These are phyloP conservation scores for Monosporascus sp. DNA, from an alignment of 2,329 filamentous ascomycete species.

Conservation along the genomic window DNA sequence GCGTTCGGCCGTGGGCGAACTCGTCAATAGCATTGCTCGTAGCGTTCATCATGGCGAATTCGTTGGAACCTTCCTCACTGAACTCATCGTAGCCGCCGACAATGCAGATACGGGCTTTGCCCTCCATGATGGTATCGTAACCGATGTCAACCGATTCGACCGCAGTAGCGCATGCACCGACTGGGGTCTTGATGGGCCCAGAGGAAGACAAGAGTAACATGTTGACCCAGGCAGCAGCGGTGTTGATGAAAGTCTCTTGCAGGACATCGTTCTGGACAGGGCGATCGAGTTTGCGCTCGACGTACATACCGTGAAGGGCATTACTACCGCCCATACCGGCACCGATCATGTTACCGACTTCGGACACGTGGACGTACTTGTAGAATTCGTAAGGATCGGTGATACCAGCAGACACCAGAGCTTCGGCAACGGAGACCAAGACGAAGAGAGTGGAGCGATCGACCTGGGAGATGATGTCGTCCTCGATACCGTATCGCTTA, in stretches of 20 bases:
- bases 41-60: conserved; percentile 99
- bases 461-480: conserved; percentile 96
- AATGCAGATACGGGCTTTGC: conserved; percentile 94
- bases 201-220: conserved; percentile 97
- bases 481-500: conserved; percentile 90
- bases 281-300: conserved; percentile 93
- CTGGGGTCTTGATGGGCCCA: conserved; percentile 96
- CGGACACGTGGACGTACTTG: conserved; percentile 97
- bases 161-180: conserved; percentile 93
- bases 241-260: conserved; percentile 99
- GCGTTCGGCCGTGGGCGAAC: conserved; percentile 89
- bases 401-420: conserved; percentile 86
- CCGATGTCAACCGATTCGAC: conserved; percentile 97
- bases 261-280: conserved; percentile 98
- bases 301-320: conserved; percentile 95
- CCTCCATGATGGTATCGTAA: conserved; percentile 97
- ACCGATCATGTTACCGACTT: conserved; percentile 96
- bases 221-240: conserved; percentile 99
- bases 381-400: conserved; percentile 99
- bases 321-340: conserved; percentile 95
- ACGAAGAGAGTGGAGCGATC: conserved; percentile 95
- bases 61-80: conserved; percentile 97
- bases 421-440: conserved; percentile 87
- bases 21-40: conserved; percentile 98
- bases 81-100: conserved; percentile 99